Conservation (phyloP, 2,329 filamentous ascomycete genomes). For the Alternaria tenuissima region DNA sequence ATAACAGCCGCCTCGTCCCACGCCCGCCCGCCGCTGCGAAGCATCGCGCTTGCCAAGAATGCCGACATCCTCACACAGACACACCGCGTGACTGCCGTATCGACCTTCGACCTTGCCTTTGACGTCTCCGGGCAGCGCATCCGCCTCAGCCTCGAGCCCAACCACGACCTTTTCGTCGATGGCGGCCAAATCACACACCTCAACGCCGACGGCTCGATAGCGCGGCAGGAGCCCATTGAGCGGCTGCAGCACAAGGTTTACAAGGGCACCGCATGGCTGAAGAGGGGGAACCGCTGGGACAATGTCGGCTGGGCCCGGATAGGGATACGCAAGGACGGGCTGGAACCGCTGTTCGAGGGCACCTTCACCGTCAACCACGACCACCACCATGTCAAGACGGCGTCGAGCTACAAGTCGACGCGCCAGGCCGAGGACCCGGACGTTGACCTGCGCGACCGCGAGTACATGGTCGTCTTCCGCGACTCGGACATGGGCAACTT, state of each 20-base stretch:
- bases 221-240: constrained; percentile 72
- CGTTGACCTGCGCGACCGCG: constrained; percentile 64
- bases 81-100: constrained; percentile 79
- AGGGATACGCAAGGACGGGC: constrained; percentile 77
- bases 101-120: constrained; percentile 86
- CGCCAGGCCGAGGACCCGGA: constrained; percentile 74
- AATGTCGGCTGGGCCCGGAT: constrained; percentile 89
- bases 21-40: constrained; percentile 75
- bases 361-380: constrained; percentile 82
- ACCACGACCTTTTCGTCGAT: constrained; percentile 85
- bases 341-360: constrained; percentile 84
- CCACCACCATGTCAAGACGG: constrained; percentile 85
- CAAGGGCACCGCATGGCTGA: constrained; percentile 78
- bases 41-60: constrained; percentile 76
- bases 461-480: constrained; percentile 90
- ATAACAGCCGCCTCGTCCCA: constrained; percentile 42
- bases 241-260: constrained; percentile 81
- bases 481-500: constrained; percentile 77
- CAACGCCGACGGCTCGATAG: constrained; percentile 73
- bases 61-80: constrained; percentile 80
- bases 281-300: constrained; percentile 81
- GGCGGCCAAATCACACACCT: constrained; percentile 78
- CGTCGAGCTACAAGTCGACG: constrained; percentile 75
- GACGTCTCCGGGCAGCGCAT: constrained; percentile 71
- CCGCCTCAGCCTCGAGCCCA: constrained; percentile 84